These are phyloP conservation scores for Neurospora sp. DNA, from an alignment of 495 filamentous ascomycete species.

Conservation along the genomic window DNA sequence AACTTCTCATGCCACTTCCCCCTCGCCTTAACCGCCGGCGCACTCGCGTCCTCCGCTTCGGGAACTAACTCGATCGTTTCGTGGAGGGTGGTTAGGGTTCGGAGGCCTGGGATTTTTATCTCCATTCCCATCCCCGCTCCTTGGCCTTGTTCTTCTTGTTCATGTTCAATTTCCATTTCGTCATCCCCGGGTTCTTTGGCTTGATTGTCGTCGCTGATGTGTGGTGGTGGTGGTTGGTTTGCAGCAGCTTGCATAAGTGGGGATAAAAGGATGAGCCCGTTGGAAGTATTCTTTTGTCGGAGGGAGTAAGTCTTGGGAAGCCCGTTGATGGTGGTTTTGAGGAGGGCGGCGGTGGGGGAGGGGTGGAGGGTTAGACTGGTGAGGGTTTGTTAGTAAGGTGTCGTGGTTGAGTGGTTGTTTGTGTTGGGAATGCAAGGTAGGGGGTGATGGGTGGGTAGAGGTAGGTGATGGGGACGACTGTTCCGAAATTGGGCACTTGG, in stretches of 20 bases:
- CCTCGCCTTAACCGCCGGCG: slow-evolving; percentile 35
- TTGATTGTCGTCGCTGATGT: background rate
- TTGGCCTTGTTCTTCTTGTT: slow-evolving; percentile 10
- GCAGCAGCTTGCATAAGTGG: slow-evolving; percentile 18
- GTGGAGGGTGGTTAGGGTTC: slow-evolving; percentile 57
- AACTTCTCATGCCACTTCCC: slow-evolving; percentile 91
- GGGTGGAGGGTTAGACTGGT: slow-evolving; percentile 61
- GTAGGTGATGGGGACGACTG: no score
- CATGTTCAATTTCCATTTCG: background rate
- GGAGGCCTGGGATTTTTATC: slow-evolving; percentile 33
- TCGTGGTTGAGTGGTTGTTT: no score
- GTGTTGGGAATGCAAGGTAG: no score
- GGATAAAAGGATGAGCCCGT: slow-evolving; percentile 63
- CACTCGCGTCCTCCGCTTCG: slow-evolving; percentile 18
- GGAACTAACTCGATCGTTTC: slow-evolving; percentile 61
- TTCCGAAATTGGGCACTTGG: no score
- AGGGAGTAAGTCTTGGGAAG: slow-evolving; percentile 61
- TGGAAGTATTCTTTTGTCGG: slow-evolving; percentile 86
- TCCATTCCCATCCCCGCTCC: background rate
- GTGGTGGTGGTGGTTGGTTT: background rate
- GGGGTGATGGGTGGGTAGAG: no score
- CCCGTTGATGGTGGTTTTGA: slow-evolving; percentile 42
- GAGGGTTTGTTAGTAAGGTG: no score
- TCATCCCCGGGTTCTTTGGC: background rate
- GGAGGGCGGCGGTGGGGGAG: slow-evolving; percentile 52